Percentiles rank a stretch among this genome's conserved stretches.
Evolutionary conservation across 2,329 filamentous ascomycete species (phyloP).

Genomic region (Verticillium zaregamsianum): DNA sequence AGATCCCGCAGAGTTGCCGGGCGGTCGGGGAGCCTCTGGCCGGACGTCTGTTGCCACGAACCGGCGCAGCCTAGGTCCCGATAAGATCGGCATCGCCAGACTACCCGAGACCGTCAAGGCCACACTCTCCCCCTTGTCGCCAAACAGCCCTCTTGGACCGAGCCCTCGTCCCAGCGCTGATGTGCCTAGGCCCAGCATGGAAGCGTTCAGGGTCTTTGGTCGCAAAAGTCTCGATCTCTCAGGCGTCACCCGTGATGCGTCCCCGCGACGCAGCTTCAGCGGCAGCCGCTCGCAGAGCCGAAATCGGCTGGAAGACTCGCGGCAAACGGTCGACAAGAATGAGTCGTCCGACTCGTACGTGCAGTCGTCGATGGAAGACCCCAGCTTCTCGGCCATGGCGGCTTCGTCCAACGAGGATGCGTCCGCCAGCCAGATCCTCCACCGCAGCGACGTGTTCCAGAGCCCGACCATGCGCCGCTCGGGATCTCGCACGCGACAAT

Average conservation of each 20-base stretch:
- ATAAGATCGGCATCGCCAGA: constrained; percentile 31
- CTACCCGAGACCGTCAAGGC: constrained; percentile 57
- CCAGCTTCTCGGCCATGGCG: constrained; percentile 66
- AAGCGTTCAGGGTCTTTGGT: constrained; percentile 42
- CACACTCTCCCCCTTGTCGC: constrained; percentile 52
- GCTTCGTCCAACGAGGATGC: constrained; percentile 64
- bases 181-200: constrained; percentile 47
- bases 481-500: constrained; percentile 24
- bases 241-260: constrained; percentile 34
- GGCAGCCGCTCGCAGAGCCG: constrained; percentile 48
- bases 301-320: constrained; percentile 41
- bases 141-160: constrained; percentile 32
- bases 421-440: constrained; percentile 87
- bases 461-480: constrained; percentile 64
- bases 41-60: constrained; percentile 12
- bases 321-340: constrained; percentile 45
- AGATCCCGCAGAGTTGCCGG: constrained; percentile 1
- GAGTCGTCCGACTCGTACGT: constrained; percentile 72
- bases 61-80: constrained; percentile 12
- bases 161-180: constrained; percentile 56
- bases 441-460: constrained; percentile 83
- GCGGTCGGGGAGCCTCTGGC: constrained; percentile 8
- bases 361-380: constrained; percentile 67
- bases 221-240: constrained; percentile 50
- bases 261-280: constrained; percentile 60